phyloP scores from a whole-genome alignment of 2,329 filamentous ascomycete species.

The Leptodontidium sp. region DNA sequence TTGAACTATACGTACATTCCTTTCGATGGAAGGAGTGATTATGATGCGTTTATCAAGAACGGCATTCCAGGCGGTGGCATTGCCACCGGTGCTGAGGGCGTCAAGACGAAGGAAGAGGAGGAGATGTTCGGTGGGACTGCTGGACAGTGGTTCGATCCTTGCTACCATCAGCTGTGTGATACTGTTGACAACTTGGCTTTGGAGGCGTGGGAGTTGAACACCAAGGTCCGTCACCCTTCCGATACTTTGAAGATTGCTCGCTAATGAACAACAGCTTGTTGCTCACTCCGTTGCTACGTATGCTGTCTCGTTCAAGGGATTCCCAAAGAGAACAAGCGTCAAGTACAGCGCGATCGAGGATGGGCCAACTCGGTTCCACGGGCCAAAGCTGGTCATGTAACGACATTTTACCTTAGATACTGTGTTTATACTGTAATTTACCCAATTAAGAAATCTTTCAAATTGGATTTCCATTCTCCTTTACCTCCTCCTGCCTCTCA shows the following conservation, averaged over 20 bases:
- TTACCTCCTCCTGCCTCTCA: no score
- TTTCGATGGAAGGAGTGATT: constrained; percentile 83
- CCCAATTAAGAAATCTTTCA: no score
- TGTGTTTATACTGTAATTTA: no score
- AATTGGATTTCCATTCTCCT: no score
- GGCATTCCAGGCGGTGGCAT: constrained; percentile 80
- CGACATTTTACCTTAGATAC: neutral
- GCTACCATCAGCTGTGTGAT: constrained; percentile 70
- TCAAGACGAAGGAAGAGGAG: constrained; percentile 75
- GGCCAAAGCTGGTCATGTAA: constrained; percentile 57
- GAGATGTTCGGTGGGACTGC: constrained; percentile 75
- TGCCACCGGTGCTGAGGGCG: constrained; percentile 78
- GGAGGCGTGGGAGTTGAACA: constrained; percentile 68
- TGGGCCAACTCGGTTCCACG: constrained; percentile 55
- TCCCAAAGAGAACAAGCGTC: constrained; percentile 61
- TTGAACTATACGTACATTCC: constrained; percentile 74
- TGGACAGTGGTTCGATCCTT: constrained; percentile 65
- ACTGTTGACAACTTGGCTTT: constrained; percentile 64
- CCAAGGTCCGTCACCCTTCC: constrained; percentile 56
- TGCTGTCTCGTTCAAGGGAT: constrained; percentile 69
- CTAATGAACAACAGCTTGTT: constrained; percentile 59
- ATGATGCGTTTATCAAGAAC: constrained; percentile 76
- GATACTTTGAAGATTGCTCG: constrained; percentile 34
- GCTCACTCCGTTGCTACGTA: constrained; percentile 78
- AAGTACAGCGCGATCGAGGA: constrained; percentile 43